Conservation (phyloP, 192 early-diverging fungal genomes). For the Coemansia sp. region DNA sequence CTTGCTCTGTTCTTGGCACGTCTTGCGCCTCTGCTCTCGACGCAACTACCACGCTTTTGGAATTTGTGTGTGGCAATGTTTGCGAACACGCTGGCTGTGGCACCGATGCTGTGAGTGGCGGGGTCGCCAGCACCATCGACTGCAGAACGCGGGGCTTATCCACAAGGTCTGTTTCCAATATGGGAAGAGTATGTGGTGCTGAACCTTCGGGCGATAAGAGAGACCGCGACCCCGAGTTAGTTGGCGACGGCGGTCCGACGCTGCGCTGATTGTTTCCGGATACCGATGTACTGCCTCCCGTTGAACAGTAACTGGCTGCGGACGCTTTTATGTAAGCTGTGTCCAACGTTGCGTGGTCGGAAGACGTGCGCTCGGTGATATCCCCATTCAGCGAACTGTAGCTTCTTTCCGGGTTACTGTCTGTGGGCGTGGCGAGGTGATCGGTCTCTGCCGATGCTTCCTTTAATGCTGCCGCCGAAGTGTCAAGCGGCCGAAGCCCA, state of each 20-base stretch:
- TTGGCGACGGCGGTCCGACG: background rate
- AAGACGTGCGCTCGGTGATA: background rate
- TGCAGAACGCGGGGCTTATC: background rate
- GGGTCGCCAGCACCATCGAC: constrained; percentile 8
- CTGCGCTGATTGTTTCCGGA: constrained; percentile 2
- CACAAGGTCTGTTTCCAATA: background rate
- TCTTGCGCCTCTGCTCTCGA: background rate
- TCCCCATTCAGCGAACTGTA: constrained; percentile 13
- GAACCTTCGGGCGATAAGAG: background rate
- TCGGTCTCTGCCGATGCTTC: constrained; percentile 2
- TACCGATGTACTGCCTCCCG: background rate
- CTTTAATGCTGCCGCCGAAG: constrained; percentile 8
- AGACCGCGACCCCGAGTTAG: background rate
- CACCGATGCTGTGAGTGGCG: constrained; percentile 11
- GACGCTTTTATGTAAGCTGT: constrained; percentile 8
- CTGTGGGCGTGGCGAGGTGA: constrained; percentile 24
- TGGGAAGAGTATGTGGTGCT: background rate
- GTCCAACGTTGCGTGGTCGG: constrained; percentile 2
- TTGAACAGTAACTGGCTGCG: constrained; percentile 5
- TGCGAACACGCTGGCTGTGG: constrained; percentile 7
- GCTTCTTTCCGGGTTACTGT: constrained; percentile 27
- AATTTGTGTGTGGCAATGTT: constrained; percentile 20
- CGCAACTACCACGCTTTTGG: background rate
- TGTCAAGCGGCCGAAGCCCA: constrained; percentile 1
- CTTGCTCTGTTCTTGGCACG: background rate